Base-by-base conservation (phyloP, 2,329 filamentous ascomycete species). In the Fusarium longipes region DNA sequence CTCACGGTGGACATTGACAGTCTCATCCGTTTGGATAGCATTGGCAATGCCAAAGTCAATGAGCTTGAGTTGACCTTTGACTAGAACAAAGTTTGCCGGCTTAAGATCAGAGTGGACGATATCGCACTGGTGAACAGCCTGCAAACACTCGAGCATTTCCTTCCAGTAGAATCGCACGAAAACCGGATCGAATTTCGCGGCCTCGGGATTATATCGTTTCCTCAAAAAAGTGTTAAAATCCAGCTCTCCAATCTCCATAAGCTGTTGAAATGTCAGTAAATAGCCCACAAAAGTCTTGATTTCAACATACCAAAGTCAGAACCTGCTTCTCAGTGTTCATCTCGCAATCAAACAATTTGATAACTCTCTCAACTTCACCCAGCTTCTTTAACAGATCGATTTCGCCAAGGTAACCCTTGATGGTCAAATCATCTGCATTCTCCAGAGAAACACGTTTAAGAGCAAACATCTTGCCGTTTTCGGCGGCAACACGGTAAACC, bases 21-120 rank as follows among this genome's bases (percentile, higher is more conserved):
- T 99, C 79, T 97, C 89, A 76, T 98, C 96, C 2, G 90, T 92
- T 79, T 97, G 92, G 73, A 99, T 99, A 48, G 96, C 94, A 75
- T 97, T 97, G 58, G 96, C 96, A 75, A 99, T 99, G 72, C 96
- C 96, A 77, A 99, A 99, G 80, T 99, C 96, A 74, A 99, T 99
- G 57, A 99, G 87, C 79, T 99, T 99, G 35, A 99, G 84, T 25
- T 91, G 88, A 24, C 96, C 96, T 75, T 93, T 89, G 18, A 97
- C 93, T 20, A 98, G 85, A 24, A 99, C 91, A 77, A 99, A 99
- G 77, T 99, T 99, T 73, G 94, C 94, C 1, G 96, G 96, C 79
- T 99, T 99, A 35, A 99, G 84, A 76, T 99, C 96, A 0, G 93
- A 97, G 80, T 99, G 96, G 5, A 99, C 96, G 67, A 99, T 94